Base-by-base conservation (phyloP, 305 asterid species). In the Fraxinus xanthoxyloides region DNA sequence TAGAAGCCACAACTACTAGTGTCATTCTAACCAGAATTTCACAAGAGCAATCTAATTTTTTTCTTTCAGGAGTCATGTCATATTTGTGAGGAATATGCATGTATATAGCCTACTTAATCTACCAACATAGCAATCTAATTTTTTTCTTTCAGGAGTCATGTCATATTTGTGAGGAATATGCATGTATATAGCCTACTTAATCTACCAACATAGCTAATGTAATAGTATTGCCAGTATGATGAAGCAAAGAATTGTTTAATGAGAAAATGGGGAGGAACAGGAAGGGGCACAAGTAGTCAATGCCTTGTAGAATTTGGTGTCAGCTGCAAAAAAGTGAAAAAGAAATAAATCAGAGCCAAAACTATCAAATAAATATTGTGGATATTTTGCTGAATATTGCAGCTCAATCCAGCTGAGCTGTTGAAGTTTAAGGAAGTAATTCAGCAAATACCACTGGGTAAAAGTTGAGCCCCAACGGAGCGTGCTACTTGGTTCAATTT, bases 251-350 rank as follows among this genome's bases (percentile, higher is more conserved):
- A 83, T 82, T 78, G 79, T 72, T 46, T 69, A 72, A 54, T 74
- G 35, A 72, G 70, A 46, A 40, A 38, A 70, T 35, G 78, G 35
- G 76, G 63, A 59, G 24, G 34, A 79, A 84, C 67, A 70, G 74
- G 85, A 86, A 81, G 75, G 84, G 77, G 67, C 32, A 75, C 40
- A 73, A 38, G 80, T 76, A 80, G 54, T 83, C 28, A 75, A 85
- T 90, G 93, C 99, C 98, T 96, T 96, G 93, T 90, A 93, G 87
- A 90, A 96, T 80, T 86, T 83, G 35, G 89, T 80, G 84, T 93
- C 97, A 81, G 88, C 98, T 92, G 98, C 93, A 88, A 82, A 77
- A 75, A 54, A 48, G 81, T 46, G 67, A 63, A 54, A 35, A 80
- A 72, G 63, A 80, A 35, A 56, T 7, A n/a, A 72, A 34, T 75